These are phyloP conservation scores for Plasmodium billcollinsi DNA, from an alignment of 169 alveolate genomes.

Conservation along the genomic window DNA sequence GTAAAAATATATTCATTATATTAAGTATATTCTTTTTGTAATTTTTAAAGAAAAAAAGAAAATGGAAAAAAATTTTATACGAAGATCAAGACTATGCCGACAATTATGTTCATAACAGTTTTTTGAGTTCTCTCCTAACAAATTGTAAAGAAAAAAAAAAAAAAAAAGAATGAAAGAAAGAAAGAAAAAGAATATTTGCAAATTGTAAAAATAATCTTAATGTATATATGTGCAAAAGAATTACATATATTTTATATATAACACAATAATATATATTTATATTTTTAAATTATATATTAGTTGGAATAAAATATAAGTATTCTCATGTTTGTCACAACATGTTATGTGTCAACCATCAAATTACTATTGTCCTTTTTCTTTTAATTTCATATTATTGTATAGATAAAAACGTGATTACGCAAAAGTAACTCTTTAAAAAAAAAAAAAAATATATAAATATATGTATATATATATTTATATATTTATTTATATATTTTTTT, in stretches of 20 bases:
- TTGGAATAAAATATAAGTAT: constrained; percentile 55
- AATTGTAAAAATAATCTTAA: neutral
- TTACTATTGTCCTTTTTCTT: constrained; percentile 50
- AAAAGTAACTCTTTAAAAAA: constrained; percentile 36
- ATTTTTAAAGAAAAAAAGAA: constrained; percentile 44
- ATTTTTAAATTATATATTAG: constrained; percentile 21
- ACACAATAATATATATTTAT: neutral
- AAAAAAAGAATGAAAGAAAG: too few relatives aligned
- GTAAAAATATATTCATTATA: neutral
- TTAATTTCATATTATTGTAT: constrained; percentile 54
- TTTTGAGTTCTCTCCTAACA: constrained; percentile 64
- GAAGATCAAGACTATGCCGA: constrained; percentile 70
- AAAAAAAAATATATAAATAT: constrained; percentile 2
- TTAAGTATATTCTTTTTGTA: constrained; percentile 15
- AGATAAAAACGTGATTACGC: constrained; percentile 33
- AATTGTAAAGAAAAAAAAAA: constrained; percentile 36
- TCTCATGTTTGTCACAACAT: constrained; percentile 57
- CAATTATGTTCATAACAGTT: constrained; percentile 70
- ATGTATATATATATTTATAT: neutral
- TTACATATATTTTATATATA: too few relatives aligned
- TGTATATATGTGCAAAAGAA: neutral
- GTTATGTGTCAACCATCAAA: constrained; percentile 67
- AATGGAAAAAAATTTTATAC: constrained; percentile 73
- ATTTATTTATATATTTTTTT: neutral
- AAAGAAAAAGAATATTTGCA: neutral